Conservation (phyloP, 768 basidiomycete genomes). For the Ephemerocybe angulata region DNA sequence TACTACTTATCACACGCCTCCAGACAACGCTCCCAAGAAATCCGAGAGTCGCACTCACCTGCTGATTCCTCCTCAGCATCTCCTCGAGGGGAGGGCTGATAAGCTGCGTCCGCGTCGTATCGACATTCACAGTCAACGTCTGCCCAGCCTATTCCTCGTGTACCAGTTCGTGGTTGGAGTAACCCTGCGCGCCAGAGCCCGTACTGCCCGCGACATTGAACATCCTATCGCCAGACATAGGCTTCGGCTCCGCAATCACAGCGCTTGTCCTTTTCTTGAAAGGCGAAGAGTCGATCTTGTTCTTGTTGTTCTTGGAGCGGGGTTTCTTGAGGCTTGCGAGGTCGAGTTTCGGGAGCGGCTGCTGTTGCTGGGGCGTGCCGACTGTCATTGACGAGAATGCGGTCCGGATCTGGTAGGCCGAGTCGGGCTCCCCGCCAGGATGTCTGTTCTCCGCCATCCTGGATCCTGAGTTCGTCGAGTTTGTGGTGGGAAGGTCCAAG, state of each 20-base stretch:
- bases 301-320: conserved; percentile 3
- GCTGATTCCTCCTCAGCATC: conserved; percentile 30
- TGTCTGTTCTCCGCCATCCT: no score
- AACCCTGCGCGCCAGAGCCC: neutral
- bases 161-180: neutral
- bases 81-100: conserved; percentile 69
- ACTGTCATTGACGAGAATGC: no score
- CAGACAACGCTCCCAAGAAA: neutral
- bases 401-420: no score
- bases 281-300: neutral
- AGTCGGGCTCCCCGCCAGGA: no score
- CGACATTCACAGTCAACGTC: conserved; percentile 12
- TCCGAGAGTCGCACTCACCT: conserved; percentile 16
- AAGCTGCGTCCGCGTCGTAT: conserved; percentile 28
- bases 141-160: neutral
- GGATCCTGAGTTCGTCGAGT: no score
- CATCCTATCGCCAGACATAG: neutral
- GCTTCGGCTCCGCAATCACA: neutral
- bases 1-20: no score
- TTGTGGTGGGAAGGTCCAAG: no score
- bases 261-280: neutral
- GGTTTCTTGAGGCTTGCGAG: neutral
- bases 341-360: neutral
- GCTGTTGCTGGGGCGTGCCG: no score
- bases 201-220: neutral